These are phyloP conservation scores for Epichloe hybrida DNA, from an alignment of 2,329 filamentous ascomycete genomes.

Conservation along the genomic window DNA sequence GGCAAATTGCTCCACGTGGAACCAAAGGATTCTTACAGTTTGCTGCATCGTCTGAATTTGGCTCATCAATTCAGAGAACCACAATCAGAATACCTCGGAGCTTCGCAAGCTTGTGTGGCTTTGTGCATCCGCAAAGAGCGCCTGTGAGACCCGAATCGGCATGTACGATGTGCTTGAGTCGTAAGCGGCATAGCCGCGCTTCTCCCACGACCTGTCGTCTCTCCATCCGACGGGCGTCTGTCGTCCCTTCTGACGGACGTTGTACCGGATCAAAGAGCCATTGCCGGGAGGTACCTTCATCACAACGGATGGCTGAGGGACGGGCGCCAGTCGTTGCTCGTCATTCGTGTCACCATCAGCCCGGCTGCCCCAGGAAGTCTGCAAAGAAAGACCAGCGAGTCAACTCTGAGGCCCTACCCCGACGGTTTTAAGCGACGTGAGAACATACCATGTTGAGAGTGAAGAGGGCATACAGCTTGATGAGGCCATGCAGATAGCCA, in stretches of 20 bases:
- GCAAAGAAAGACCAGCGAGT: constrained; percentile 5
- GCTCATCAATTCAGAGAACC: not conserved
- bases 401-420: not conserved
- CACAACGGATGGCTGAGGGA: constrained; percentile 26
- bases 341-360: constrained; percentile 83
- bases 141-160: constrained; percentile 12
- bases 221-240: constrained; percentile 13
- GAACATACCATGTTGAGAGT: constrained; percentile 68
- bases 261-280: constrained; percentile 31
- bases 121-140: not conserved
- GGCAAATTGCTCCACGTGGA: too few species aligned
- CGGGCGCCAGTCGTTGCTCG: constrained; percentile 48
- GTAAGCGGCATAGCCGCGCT: constrained; percentile 20
- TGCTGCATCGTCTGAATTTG: not conserved
- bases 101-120: not conserved
- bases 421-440: not conserved
- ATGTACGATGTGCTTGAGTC: constrained; percentile 24
- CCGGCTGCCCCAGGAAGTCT: constrained; percentile 95
- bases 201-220: constrained; percentile 16
- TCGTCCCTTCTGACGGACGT: constrained; percentile 28
- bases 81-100: not conserved
- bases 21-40: not conserved
- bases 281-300: constrained; percentile 31
- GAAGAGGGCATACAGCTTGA: constrained; percentile 78
- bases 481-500: constrained; percentile 82